Conservation (phyloP, 257 asterid species). For the Solanum phureja region DNA sequence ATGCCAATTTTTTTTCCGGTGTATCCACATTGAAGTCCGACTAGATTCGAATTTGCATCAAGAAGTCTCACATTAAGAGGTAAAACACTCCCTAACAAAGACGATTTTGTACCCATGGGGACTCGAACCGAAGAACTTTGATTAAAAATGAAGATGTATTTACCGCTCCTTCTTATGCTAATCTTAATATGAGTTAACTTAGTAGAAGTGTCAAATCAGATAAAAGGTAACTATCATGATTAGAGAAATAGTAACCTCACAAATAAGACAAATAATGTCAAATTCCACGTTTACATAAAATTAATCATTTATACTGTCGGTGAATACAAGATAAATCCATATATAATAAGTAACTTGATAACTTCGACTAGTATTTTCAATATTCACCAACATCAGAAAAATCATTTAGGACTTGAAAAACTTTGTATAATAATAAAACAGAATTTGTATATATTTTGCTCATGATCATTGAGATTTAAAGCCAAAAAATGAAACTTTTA, state of each 20-base stretch:
- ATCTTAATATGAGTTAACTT: not conserved
- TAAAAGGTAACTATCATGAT: not conserved
- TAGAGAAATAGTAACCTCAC: too few species aligned
- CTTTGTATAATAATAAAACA: not conserved
- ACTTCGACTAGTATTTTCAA: not conserved
- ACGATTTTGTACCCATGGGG: accelerated
- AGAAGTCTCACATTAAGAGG: accelerated
- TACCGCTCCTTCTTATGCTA: not conserved
- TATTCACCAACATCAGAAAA: not conserved
- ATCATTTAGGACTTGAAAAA: not conserved
- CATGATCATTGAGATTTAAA: not conserved
- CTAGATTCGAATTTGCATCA: accelerated
- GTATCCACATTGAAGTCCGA: accelerated
- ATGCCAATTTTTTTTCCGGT: not conserved
- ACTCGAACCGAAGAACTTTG: too few species aligned
- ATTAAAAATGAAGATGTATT: too few species aligned
- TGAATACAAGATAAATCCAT: not conserved
- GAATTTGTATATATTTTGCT: not conserved
- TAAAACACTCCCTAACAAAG: not conserved
- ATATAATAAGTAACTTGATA: not conserved
- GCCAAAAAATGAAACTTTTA: not conserved
- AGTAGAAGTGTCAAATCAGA: not conserved
- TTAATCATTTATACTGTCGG: not conserved
- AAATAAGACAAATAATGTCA: not conserved
- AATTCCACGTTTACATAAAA: not conserved